Evolutionary conservation across 441 rosid genomes (phyloP).

Genomic region (Dalechampia spathulata): DNA sequence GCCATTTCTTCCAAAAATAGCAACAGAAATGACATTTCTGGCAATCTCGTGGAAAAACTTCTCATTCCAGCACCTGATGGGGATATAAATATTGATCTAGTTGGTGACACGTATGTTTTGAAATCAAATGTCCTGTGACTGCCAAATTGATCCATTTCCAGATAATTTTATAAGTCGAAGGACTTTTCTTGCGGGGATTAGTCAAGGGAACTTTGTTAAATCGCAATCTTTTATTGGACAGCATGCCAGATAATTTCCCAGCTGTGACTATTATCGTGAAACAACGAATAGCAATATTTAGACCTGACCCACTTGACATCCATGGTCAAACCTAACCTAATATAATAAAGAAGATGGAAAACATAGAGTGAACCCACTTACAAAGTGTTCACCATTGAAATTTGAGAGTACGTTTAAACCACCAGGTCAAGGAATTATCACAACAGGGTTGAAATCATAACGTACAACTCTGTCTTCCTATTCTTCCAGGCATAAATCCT

Average conservation of each 20-base stretch:
- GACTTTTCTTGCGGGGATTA: constrained; percentile 18
- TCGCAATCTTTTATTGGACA: constrained; percentile 35
- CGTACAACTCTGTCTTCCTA: not conserved
- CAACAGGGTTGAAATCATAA: too few species aligned
- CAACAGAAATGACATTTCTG: constrained; percentile 36
- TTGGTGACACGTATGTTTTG: constrained; percentile 42
- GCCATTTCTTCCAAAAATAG: constrained; percentile 37
- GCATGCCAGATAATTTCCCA: constrained; percentile 57
- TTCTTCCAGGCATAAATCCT: constrained; percentile 44
- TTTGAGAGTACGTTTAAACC: too few species aligned
- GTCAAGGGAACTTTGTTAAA: constrained; percentile 33
- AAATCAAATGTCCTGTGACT: not conserved
- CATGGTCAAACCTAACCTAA: constrained; percentile 2
- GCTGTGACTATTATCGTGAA: too few species aligned
- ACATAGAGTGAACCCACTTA: too few species aligned
- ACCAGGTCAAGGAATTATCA: too few species aligned
- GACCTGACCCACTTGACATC: not conserved
- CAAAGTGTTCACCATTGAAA: not conserved
- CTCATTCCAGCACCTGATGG: constrained; percentile 55
- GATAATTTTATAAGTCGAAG: too few species aligned
- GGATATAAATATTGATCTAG: constrained; percentile 45
- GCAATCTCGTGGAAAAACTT: constrained; percentile 34
- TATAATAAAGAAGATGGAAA: too few species aligned
- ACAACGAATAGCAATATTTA: too few species aligned
- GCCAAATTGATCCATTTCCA: too few species aligned